A percentile compares a stretch with the other conserved stretches of the same genome.
These are phyloP conservation scores for Cordyceps militaris DNA, from an alignment of 2,329 filamentous ascomycete genomes.

Conservation along the genomic window DNA sequence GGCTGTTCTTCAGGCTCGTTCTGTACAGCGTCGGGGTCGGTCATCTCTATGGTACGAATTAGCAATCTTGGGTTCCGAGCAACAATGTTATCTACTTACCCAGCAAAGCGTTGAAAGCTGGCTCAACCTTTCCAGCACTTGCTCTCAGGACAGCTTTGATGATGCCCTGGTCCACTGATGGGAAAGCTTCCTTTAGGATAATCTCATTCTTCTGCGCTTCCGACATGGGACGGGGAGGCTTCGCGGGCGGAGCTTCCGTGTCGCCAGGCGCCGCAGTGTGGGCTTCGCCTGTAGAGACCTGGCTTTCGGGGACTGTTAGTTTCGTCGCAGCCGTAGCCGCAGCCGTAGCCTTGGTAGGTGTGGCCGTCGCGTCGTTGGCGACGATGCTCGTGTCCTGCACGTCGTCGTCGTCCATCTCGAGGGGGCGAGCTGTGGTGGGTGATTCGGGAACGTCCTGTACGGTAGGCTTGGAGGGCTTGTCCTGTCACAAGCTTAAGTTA, in stretches of 20 bases:
- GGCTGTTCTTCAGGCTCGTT: slow-evolving; percentile 48
- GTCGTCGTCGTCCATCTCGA: slow-evolving; percentile 66
- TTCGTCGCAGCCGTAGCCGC: slow-evolving; percentile 17
- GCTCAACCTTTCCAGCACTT: slow-evolving; percentile 81
- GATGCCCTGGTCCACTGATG: slow-evolving; percentile 68
- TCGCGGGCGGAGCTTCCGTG: slow-evolving; percentile 54
- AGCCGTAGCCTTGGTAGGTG: slow-evolving; percentile 11
- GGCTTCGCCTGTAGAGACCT: slow-evolving; percentile 21
- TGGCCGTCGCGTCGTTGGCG: slow-evolving; percentile 32
- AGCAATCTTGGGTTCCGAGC: background rate
- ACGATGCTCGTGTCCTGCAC: slow-evolving; percentile 52
- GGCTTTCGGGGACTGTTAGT: slow-evolving; percentile 18
- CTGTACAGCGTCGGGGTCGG: slow-evolving; percentile 62
- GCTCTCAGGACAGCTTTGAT: slow-evolving; percentile 83
- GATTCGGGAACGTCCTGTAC: slow-evolving; percentile 48
- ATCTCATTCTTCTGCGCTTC: slow-evolving; percentile 78
- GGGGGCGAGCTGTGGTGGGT: slow-evolving; percentile 56
- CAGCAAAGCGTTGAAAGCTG: slow-evolving; percentile 89
- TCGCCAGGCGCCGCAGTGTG: slow-evolving; percentile 21
- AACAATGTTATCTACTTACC: slow-evolving; percentile 41
- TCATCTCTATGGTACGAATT: slow-evolving; percentile 55
- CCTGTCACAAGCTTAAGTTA: slow-evolving; percentile 25
- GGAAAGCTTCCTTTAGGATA: slow-evolving; percentile 91
- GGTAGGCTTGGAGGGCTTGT: slow-evolving; percentile 30
- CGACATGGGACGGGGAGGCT: slow-evolving; percentile 77